Conservation (phyloP, 2,329 filamentous ascomycete genomes). For the Talaromyces sp. region DNA sequence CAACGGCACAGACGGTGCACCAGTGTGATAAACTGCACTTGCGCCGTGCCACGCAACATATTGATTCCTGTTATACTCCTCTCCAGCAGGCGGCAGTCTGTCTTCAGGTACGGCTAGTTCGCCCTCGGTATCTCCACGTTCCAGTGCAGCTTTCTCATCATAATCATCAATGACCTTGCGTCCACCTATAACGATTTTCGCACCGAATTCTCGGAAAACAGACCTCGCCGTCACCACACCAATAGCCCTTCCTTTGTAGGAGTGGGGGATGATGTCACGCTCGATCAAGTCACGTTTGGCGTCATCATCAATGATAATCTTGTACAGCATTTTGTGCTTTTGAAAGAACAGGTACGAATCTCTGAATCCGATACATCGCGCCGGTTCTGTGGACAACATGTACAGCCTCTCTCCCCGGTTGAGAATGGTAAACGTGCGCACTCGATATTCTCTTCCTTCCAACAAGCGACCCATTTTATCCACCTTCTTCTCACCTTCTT, state of each 20-base stretch:
- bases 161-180: constrained; percentile 87
- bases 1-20: constrained; percentile 70
- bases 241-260: constrained; percentile 96
- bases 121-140: constrained; percentile 77
- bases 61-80: constrained; percentile 97
- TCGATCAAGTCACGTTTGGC: constrained; percentile 97
- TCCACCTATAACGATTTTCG: constrained; percentile 88
- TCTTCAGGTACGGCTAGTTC: constrained; percentile 90
- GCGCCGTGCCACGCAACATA: constrained; percentile 99
- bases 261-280: constrained; percentile 91
- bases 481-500: constrained; percentile 88
- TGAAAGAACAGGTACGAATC: constrained; percentile 99
- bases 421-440: constrained; percentile 87
- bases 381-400: constrained; percentile 98
- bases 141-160: constrained; percentile 69
- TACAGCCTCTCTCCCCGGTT: constrained; percentile 83
- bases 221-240: constrained; percentile 95
- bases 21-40: constrained; percentile 89
- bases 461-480: constrained; percentile 81
- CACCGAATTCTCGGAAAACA: constrained; percentile 94
- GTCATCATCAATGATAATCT: constrained; percentile 97
- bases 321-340: constrained; percentile 93
- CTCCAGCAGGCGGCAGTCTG: constrained; percentile 66
- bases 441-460: constrained; percentile 86
- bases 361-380: constrained; percentile 91